phyloP scores from a whole-genome alignment of 2,329 filamentous ascomycete species.

The Fusarium xyrophilum region DNA sequence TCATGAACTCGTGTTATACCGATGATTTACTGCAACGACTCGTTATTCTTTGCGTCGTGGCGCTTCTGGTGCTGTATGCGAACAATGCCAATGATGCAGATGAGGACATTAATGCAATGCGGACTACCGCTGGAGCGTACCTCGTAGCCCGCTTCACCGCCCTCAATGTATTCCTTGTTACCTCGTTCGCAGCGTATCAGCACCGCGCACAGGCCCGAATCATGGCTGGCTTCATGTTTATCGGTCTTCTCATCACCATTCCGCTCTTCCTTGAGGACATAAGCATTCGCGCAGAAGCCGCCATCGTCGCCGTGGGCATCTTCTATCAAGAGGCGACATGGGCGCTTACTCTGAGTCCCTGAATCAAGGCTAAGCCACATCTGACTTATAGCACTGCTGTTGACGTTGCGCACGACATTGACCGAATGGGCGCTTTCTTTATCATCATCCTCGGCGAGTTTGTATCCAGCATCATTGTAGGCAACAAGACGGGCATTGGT shows the following conservation, averaged over 20 bases:
- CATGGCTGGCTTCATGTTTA: conserved; percentile 51
- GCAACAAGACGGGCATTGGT: conserved; percentile 54
- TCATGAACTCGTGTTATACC: conserved; percentile 61
- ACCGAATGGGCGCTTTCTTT: conserved; percentile 58
- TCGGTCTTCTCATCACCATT: conserved; percentile 51
- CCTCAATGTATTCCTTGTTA: conserved; percentile 50
- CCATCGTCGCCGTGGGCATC: conserved; percentile 52
- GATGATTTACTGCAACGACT: conserved; percentile 57
- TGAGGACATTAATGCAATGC: conserved; percentile 53
- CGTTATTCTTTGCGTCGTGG: conserved; percentile 59
- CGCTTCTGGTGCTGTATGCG: conserved; percentile 55
- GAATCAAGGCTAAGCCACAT: conserved; percentile 51
- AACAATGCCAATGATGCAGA: conserved; percentile 56
- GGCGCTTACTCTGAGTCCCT: conserved; percentile 54
- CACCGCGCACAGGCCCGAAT: conserved; percentile 55
- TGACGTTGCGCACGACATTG: conserved; percentile 57
- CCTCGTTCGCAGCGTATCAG: conserved; percentile 56
- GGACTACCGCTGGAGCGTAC: conserved; percentile 55
- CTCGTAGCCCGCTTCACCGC: conserved; percentile 53
- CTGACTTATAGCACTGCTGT: conserved; percentile 56
- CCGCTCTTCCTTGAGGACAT: conserved; percentile 54
- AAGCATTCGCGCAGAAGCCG: conserved; percentile 51
- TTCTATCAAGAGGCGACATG: conserved; percentile 52
- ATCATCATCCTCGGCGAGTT: conserved; percentile 61
- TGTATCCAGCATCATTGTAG: conserved; percentile 56